phyloP scores from a whole-genome alignment of 116 monocot species.

The Iris pallida region DNA sequence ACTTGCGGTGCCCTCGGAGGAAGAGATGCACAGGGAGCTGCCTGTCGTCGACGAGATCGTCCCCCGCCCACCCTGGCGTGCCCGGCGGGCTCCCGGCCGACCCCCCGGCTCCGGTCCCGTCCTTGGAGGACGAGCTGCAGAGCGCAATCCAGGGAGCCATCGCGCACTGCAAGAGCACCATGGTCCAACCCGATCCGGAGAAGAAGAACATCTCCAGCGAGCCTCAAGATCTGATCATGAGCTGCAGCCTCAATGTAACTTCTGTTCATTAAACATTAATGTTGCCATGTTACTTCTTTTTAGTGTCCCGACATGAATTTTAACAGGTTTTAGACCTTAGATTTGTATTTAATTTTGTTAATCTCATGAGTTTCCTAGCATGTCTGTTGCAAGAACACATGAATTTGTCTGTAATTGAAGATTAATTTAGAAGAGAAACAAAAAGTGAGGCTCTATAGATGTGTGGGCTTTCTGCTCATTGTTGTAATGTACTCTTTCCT shows the following conservation, averaged over 20 bases:
- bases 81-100: not conserved
- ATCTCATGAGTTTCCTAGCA: too few species aligned
- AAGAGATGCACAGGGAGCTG: constrained; percentile 38
- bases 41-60: constrained; percentile 58
- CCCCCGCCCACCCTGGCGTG: constrained; percentile 50
- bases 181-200: constrained; percentile 2
- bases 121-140: constrained; percentile 68
- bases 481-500: too few species aligned
- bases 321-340: too few species aligned
- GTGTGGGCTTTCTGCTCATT: too few species aligned
- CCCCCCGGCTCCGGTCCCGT: not conserved
- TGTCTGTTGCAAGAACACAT: too few species aligned
- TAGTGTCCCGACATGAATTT: not conserved
- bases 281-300: not conserved
- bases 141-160: constrained; percentile 75
- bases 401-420: too few species aligned
- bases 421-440: too few species aligned
- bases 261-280: too few species aligned
- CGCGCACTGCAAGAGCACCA: constrained; percentile 61
- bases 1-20: constrained; percentile 35
- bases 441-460: too few species aligned
- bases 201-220: not conserved
- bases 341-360: too few species aligned
- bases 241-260: too few species aligned
- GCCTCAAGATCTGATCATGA: too few species aligned